Evolutionary conservation across 116 monocot genomes (phyloP), one percentile per base, ranked within the genome.

Genomic region (Papilionanthe hybrid): DNA sequence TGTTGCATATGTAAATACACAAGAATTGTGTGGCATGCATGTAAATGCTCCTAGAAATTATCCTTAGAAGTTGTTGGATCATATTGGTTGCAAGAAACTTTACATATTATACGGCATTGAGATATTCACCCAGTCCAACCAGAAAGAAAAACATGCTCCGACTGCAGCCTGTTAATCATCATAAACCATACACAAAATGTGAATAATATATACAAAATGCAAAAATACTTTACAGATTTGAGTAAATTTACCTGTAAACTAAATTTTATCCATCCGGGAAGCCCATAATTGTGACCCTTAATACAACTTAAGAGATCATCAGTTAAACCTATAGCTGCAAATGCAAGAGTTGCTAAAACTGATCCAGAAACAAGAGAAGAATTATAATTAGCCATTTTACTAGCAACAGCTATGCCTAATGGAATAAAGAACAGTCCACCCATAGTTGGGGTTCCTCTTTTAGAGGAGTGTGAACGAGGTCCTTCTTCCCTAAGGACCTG

Each of bases 401-500:
- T 77, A 25, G 93, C 90, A 77, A 96, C 90, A 82, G 72, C 11
- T 69, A 93, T 77, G 56, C 93, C 93, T 71, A 96, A 79, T 29
- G 96, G 96, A 77, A 96, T 78, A 80, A 96, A 92, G 76, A 93
- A 92, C 32, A 96, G 75, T 73, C 96, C 96, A 55, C 93, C 96
- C 96, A 93, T 93, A 78, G 93, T 89, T 57, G 93, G 89, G 29
- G 85, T 88, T 80, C 82, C 83, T 68, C 74, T 87, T 81, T 88
- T 86, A 29, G 75, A 81, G n/a, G 79, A 84, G 85, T 88, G 88
- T 63, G 82, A 78, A 78, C n/a, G 55, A 48, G 90, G 82, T 18
- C 82, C 79, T 86, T 81, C 82, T 90, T 88, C 83, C 42, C 89
- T 83, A 50, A 83, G 63, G 29, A 90, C 76, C 56, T 87, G 88